Evolutionary conservation across 1,284 basidiomycete species (phyloP), one percentile per base, ranked within the genome.

Genomic region (Fomes fomentarius): DNA sequence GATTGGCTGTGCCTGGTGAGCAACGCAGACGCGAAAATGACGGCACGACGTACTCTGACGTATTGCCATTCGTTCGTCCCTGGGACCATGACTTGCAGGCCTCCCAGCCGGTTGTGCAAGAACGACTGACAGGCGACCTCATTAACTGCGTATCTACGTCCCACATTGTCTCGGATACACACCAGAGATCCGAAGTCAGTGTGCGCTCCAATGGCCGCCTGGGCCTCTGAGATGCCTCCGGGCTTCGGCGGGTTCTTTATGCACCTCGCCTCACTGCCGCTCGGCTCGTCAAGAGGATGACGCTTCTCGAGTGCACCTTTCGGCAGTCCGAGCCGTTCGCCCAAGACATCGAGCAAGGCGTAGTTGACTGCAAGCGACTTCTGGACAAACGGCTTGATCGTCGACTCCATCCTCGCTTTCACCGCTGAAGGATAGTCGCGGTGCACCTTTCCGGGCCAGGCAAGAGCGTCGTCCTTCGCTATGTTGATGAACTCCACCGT

Each of bases 21-120:
- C 3, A 21, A 28, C 25, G 19, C n/a, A 5, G 5, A 21, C 4
- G 19, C 7, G 10, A 8, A 17, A 10, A 4, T 21, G 34, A 31
- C 12, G 2, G 24, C 14, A 42, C 3, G 4, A 26, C 31, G 60
- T 19, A 84, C 85, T 74, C 80, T 79, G 58, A 90, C 75, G 60
- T 89, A 90, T 61, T 83, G 82, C 88, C 88, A 91, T 21, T 77
- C 69, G n/a, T 81, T 76, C 10, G 78, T 72, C 2, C 82, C 83
- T 0, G 86, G 86, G 1, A 80, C 78, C 37, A 89, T 74, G 1
- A 90, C 86, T 62, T 91, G 89, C 6, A 91, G 71, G 0, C 89
- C 89, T 3, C 88, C 88, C 0, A 91, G 77, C 14, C 79, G 79
- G 66, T 89, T 89, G 67, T 87, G 84, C 44, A 89, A 70, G 70